A percentile compares a stretch with the other conserved stretches of the same genome.
phyloP scores from a whole-genome alignment of 1,284 basidiomycete species.

The Ceratobasidium sp. region DNA sequence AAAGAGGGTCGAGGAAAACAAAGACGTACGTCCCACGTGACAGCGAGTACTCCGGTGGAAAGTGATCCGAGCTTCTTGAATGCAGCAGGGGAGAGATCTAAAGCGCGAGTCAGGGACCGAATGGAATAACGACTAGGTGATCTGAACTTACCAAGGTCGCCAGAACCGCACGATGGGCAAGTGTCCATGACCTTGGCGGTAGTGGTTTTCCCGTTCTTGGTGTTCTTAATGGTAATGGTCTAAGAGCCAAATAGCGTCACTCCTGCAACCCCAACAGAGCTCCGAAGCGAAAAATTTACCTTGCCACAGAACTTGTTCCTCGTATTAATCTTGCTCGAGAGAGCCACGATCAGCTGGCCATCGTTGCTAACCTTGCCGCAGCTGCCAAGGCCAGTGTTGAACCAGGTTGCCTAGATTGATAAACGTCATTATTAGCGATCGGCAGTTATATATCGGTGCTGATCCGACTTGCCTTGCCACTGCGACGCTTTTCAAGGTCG shows the following conservation, averaged over 20 bases:
- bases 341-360: constrained; percentile 45
- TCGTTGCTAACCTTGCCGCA: constrained; percentile 48
- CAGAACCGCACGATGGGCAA: constrained; percentile 45
- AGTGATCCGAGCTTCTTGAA: constrained; percentile 44
- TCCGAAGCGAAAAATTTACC: neutral
- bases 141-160: constrained; percentile 42
- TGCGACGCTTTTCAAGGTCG: constrained; percentile 25
- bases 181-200: constrained; percentile 45
- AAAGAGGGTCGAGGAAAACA: no score
- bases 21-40: constrained; percentile 44
- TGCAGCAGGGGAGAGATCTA: constrained; percentile 44
- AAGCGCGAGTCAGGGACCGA: neutral
- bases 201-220: constrained; percentile 43
- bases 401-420: constrained; percentile 40
- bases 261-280: no score
- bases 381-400: constrained; percentile 46
- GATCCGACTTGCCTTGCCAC: constrained; percentile 16
- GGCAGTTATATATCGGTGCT: neutral
- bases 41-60: constrained; percentile 40
- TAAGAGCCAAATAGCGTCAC: neutral
- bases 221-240: constrained; percentile 45
- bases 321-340: constrained; percentile 14
- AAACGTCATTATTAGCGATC: neutral
- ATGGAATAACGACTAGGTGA: neutral
- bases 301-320: constrained; percentile 45